A percentile compares a stretch with the other conserved stretches of the same genome.
Evolutionary conservation across 768 basidiomycete genomes (phyloP).

Genomic region (Mycena belliarum): DNA sequence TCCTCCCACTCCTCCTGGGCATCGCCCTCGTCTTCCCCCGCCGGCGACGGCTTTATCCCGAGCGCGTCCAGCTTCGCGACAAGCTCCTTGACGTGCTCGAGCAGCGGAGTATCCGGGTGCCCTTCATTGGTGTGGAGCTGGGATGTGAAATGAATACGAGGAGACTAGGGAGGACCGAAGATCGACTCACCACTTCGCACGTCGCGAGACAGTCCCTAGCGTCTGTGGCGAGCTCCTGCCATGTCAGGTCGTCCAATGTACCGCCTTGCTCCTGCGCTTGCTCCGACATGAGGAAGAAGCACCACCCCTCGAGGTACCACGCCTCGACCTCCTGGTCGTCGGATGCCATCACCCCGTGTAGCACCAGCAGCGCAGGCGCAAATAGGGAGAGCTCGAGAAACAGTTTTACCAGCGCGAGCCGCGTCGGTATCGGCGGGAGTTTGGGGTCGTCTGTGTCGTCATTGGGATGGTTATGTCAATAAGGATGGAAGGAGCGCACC

Average conservation of each 20-base stretch:
- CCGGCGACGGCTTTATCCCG: slow-evolving; percentile 64
- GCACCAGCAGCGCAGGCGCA: slow-evolving; percentile 69
- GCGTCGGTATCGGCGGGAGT: slow-evolving; percentile 70
- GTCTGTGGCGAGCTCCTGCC: slow-evolving; percentile 80
- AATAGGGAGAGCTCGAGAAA: slow-evolving; percentile 78
- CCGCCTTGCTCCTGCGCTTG: slow-evolving; percentile 60
- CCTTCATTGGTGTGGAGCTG: slow-evolving; percentile 73
- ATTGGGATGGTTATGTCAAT: not conserved
- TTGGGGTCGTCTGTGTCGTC: slow-evolving; percentile 56
- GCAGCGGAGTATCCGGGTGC: slow-evolving; percentile 73
- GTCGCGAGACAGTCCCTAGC: slow-evolving; percentile 81
- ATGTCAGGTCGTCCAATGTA: slow-evolving; percentile 54
- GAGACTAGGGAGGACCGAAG: not conserved
- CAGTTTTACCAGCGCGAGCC: slow-evolving; percentile 75
- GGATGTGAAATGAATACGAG: slow-evolving; percentile 11
- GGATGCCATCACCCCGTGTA: slow-evolving; percentile 75
- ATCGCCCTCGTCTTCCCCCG: slow-evolving; percentile 55
- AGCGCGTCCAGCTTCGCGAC: slow-evolving; percentile 63
- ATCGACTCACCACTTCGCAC: slow-evolving; percentile 67
- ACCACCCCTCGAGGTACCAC: slow-evolving; percentile 96
- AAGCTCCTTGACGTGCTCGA: slow-evolving; percentile 77
- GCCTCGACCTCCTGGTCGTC: slow-evolving; percentile 89
- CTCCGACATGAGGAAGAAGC: slow-evolving; percentile 82
- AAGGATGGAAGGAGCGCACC: slow-evolving; percentile 29
- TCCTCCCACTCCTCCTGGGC: slow-evolving; percentile 61